A percentile compares a stretch with the other conserved stretches of the same genome.
These are phyloP conservation scores for Ashbya aceris DNA, from an alignment of 1,139 yeast species.

Conservation along the genomic window DNA sequence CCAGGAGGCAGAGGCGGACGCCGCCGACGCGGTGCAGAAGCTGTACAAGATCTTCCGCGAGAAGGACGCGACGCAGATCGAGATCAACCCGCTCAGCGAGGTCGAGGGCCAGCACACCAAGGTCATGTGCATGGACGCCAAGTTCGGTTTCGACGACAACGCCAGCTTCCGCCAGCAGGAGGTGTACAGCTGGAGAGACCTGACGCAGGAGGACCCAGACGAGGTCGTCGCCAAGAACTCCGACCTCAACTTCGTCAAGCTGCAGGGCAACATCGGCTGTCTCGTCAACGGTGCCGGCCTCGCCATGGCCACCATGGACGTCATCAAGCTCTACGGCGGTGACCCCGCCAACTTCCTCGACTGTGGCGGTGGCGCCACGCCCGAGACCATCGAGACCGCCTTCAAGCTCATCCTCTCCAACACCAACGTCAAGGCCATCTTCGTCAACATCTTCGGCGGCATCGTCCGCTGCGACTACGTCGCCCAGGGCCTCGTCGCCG, in stretches of 20 bases:
- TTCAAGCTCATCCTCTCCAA: slow-evolving; percentile 88
- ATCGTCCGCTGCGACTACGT: slow-evolving; percentile 98
- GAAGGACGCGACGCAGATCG: slow-evolving; percentile 95
- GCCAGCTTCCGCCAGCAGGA: slow-evolving; percentile 93
- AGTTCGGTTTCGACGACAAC: slow-evolving; percentile 94
- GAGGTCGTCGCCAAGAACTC: slow-evolving; percentile 87
- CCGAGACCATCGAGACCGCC: slow-evolving; percentile 95
- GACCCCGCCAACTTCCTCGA: slow-evolving; percentile 98
- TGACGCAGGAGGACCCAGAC: slow-evolving; percentile 96
- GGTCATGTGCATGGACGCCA: slow-evolving; percentile 98
- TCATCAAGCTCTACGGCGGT: slow-evolving; percentile 96
- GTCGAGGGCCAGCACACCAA: slow-evolving; percentile 45
- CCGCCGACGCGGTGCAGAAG: slow-evolving; percentile 79
- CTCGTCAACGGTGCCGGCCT: slow-evolving; percentile 99
- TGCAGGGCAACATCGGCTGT: slow-evolving; percentile 97
- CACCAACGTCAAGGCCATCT: slow-evolving; percentile 85
- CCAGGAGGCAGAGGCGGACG: slow-evolving; percentile 68
- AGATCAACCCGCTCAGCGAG: slow-evolving; percentile 96
- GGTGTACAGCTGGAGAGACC: slow-evolving; percentile 93
- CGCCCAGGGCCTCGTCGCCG: slow-evolving; percentile 93
- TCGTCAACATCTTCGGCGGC: slow-evolving; percentile 98
- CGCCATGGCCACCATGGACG: slow-evolving; percentile 99
- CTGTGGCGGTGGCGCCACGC: slow-evolving; percentile 99
- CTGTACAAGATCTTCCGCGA: slow-evolving; percentile 82
- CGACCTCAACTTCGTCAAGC: slow-evolving; percentile 91